These are phyloP conservation scores for Massariosphaeria phaeospora DNA, from an alignment of 495 filamentous ascomycete species.

Conservation along the genomic window DNA sequence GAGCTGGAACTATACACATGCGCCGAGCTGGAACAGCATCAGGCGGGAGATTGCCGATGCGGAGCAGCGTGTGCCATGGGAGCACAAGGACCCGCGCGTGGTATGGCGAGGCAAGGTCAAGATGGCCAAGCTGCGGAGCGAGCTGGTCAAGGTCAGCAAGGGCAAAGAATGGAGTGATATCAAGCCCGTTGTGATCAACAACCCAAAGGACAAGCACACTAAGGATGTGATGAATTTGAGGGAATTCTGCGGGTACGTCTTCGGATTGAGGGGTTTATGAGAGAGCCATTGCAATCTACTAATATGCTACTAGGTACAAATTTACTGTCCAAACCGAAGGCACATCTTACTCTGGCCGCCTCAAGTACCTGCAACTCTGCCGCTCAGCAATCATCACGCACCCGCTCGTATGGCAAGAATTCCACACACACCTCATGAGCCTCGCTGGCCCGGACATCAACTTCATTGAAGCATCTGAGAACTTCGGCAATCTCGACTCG, in stretches of 20 bases:
- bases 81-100: conserved; percentile 11
- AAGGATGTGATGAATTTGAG: conserved; percentile 46
- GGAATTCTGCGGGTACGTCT: conserved; percentile 49
- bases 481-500: conserved; percentile 50
- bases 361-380: conserved; percentile 53
- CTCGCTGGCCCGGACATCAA: conserved; percentile 46
- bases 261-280: not conserved
- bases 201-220: conserved; percentile 22
- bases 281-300: not conserved
- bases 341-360: conserved; percentile 53
- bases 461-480: conserved; percentile 49
- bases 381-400: conserved; percentile 47
- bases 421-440: conserved; percentile 46
- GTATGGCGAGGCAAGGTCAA: conserved; percentile 32
- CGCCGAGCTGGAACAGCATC: conserved; percentile 26
- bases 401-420: conserved; percentile 49
- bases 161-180: conserved; percentile 50
- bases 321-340: conserved; percentile 59
- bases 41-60: conserved; percentile 10
- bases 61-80: conserved; percentile 5
- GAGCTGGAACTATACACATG: conserved; percentile 28
- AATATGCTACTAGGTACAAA: conserved; percentile 10
- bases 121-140: conserved; percentile 44
- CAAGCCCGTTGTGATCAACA: conserved; percentile 39
- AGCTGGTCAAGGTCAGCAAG: conserved; percentile 40